phyloP scores from a whole-genome alignment of 2,329 filamentous ascomycete species.

The Hypoxylon sp. region DNA sequence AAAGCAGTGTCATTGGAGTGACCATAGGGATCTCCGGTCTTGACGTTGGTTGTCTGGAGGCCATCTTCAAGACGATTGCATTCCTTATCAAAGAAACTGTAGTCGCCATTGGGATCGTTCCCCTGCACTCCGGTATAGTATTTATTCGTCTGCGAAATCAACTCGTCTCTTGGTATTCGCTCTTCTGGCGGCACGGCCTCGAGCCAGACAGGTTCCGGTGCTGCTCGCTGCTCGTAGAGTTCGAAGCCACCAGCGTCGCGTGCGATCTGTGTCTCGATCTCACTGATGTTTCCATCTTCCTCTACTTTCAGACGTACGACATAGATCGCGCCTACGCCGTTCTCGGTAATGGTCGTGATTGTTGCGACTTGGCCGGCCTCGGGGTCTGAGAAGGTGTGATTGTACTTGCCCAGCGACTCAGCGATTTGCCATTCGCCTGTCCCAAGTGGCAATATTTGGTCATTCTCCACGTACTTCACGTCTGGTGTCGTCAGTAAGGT shows the following conservation, averaged over 20 bases:
- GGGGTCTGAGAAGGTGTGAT: constrained; percentile 30
- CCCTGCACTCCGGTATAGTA: constrained; percentile 36
- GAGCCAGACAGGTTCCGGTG: constrained; percentile 27
- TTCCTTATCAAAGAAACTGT: constrained; percentile 38
- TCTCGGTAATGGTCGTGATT: constrained; percentile 28
- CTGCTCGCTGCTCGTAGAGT: constrained; percentile 18
- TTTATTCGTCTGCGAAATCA: constrained; percentile 28
- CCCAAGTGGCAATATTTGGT: constrained; percentile 24
- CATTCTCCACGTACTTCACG: constrained; percentile 30
- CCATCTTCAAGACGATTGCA: constrained; percentile 39
- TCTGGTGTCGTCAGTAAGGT: constrained; percentile 18
- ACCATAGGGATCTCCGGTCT: constrained; percentile 35
- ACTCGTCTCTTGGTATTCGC: constrained; percentile 20
- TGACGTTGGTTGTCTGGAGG: constrained; percentile 36
- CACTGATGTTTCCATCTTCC: constrained; percentile 26
- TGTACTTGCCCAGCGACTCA: constrained; percentile 28
- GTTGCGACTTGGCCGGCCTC: constrained; percentile 28
- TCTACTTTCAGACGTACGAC: constrained; percentile 27
- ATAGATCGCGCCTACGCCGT: constrained; percentile 30
- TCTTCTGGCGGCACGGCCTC: constrained; percentile 22
- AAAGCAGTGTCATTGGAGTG: constrained; percentile 41
- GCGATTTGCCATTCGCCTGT: constrained; percentile 31
- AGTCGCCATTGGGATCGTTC: constrained; percentile 38
- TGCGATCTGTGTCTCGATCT: constrained; percentile 31
- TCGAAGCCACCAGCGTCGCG: constrained; percentile 21